Base-by-base conservation (phyloP, 305 asterid genomes). In the Fraxinus albicans region DNA sequence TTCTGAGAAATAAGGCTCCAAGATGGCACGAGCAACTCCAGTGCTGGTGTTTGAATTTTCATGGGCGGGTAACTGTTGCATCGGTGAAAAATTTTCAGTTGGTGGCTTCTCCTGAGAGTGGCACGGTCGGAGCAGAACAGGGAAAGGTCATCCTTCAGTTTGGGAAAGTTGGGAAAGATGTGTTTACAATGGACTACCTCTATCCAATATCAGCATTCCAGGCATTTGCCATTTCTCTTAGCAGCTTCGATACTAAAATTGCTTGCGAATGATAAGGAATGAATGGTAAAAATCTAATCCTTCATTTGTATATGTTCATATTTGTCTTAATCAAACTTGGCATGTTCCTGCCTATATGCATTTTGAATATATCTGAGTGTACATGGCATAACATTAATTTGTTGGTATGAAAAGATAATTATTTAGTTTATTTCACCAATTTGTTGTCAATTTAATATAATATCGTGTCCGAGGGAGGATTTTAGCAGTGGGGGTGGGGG, bases 21-120 rank as follows among this genome's bases (percentile, higher is more conserved):
- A 89, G 99, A 40, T 96, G 99, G 98, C 98, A 96, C 21, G 96
- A 93, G 80, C 99, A 96, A 90, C 96, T 96, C 81, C 98, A 96
- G 84, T 96, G 99, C 88, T 96, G 98, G 99, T 96, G 99, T 73
- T 76, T 96, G 91, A 96, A 96, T 86, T 96, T 96, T 85, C 97
- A 93, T 42, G 98, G 98, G 0, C 95, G 99, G 10, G 99, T 95
- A 0, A 95, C 98, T 0, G 97, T 93, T 29, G 99, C 99, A 8
- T 95, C 99, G 0, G 97, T 95, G 63, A 95, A 95, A 84, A 95
- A 95, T 86, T 95, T 93, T 80, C 99, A 95, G 91, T 76, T 95
- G 84, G 99, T 95, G 21, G 97, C 97, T 81, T 94, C 94, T 9
- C 93, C 96, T 0, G 97, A 93, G 87, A 87, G 87, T n/a, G 90